phyloP scores from a whole-genome alignment of 1,139 yeast genomes.

The Dujonia santamariae region DNA sequence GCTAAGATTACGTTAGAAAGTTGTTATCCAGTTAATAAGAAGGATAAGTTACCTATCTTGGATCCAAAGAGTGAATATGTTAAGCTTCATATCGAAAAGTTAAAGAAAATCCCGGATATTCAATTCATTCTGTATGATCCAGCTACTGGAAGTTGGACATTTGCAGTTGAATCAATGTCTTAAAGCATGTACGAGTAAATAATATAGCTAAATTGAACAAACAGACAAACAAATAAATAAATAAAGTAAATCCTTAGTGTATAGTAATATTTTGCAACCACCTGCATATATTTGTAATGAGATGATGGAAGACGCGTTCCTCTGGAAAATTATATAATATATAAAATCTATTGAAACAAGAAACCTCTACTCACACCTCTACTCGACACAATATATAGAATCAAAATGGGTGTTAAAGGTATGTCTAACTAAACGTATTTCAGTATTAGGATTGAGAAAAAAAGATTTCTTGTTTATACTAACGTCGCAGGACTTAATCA shows the following conservation, averaged over 20 bases:
- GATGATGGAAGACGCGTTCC: background rate
- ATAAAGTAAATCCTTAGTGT: background rate
- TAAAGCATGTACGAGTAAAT: background rate
- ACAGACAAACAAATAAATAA: background rate
- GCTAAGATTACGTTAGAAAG: slow-evolving; percentile 72
- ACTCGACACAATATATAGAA: background rate
- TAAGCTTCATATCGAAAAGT: slow-evolving; percentile 62
- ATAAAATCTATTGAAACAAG: background rate
- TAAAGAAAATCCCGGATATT: slow-evolving; percentile 58
- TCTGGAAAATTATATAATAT: background rate
- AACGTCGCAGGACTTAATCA: slow-evolving; percentile 63
- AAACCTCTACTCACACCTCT: background rate
- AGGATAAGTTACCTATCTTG: slow-evolving; percentile 68
- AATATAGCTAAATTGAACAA: background rate
- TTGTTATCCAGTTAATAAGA: slow-evolving; percentile 74
- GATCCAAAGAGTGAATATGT: slow-evolving; percentile 78
- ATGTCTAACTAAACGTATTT: slow-evolving; percentile 11
- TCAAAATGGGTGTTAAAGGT: slow-evolving; percentile 74
- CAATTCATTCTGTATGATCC: slow-evolving; percentile 77
- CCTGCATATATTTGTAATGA: background rate
- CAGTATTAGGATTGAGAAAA: background rate
- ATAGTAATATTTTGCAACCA: background rate
- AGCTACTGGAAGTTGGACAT: slow-evolving; percentile 78
- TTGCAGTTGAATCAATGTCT: slow-evolving; percentile 42
- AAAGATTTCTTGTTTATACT: slow-evolving; percentile 8